phyloP scores from a whole-genome alignment of 2,329 filamentous ascomycete species.

The Purpureocillium lavendulum region DNA sequence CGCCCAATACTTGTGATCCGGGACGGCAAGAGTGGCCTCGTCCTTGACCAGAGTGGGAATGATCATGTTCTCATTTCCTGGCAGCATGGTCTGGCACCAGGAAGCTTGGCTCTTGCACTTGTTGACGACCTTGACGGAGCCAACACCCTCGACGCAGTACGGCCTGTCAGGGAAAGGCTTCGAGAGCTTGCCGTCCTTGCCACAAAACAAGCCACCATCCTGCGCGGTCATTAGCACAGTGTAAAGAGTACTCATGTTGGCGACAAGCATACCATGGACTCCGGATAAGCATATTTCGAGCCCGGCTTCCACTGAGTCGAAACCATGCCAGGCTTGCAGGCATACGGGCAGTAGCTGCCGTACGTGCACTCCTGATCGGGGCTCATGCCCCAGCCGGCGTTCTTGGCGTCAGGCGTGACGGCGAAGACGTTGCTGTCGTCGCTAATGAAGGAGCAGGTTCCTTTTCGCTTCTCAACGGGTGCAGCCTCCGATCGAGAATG shows the following conservation, averaged over 20 bases:
- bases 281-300: slow-evolving; percentile 60
- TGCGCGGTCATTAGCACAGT: no score
- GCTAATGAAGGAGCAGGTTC: slow-evolving; percentile 55
- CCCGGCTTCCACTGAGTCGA: slow-evolving; percentile 71
- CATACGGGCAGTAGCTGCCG: slow-evolving; percentile 66
- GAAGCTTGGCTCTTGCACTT: slow-evolving; percentile 53
- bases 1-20: slow-evolving; percentile 62
- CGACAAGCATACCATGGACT: slow-evolving; percentile 56
- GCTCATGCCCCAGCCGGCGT: slow-evolving; percentile 74
- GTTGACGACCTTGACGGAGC: slow-evolving; percentile 57
- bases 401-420: slow-evolving; percentile 54
- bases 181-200: slow-evolving; percentile 63
- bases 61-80: slow-evolving; percentile 74
- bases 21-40: slow-evolving; percentile 54
- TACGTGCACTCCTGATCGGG: slow-evolving; percentile 62
- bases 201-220: no score
- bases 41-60: slow-evolving; percentile 63
- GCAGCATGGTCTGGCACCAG: slow-evolving; percentile 73
- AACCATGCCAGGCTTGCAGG: slow-evolving; percentile 66
- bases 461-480: slow-evolving; percentile 41
- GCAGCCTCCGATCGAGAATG: slow-evolving; percentile 10
- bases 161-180: slow-evolving; percentile 62
- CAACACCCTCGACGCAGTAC: slow-evolving; percentile 64
- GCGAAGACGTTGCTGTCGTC: slow-evolving; percentile 56
- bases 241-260: no score